phyloP scores from a whole-genome alignment of 2,329 filamentous ascomycete genomes.

The Penicillium sclerotigenum region DNA sequence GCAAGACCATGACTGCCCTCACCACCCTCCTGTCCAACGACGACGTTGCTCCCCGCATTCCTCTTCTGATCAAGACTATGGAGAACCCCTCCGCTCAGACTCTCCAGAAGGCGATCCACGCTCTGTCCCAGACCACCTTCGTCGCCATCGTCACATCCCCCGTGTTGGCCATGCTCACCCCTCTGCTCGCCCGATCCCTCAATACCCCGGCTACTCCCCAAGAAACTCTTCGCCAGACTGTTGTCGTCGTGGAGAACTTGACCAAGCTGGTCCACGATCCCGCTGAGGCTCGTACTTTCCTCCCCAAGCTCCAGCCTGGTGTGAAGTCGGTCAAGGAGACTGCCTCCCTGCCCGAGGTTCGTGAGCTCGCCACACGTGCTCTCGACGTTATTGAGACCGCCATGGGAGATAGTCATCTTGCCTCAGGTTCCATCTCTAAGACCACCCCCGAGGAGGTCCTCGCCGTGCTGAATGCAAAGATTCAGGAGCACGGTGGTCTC shows the following conservation, averaged over 20 bases:
- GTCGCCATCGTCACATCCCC: conserved; percentile 94
- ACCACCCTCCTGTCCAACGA: conserved; percentile 92
- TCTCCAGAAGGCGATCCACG: conserved; percentile 93
- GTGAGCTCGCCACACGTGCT: conserved; percentile 80
- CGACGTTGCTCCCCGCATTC: conserved; percentile 88
- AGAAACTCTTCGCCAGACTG: conserved; percentile 91
- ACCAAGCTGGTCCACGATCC: conserved; percentile 97
- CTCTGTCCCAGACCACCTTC: conserved; percentile 96
- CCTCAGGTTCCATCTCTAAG: conserved; percentile 58
- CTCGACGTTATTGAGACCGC: conserved; percentile 87
- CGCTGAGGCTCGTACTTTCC: conserved; percentile 87
- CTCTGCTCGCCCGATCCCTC: conserved; percentile 87
- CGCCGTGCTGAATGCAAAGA: conserved; percentile 69
- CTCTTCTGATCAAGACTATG: conserved; percentile 90
- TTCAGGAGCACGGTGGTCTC: conserved; percentile 66
- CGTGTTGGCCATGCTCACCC: conserved; percentile 88
- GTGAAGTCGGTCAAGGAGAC: conserved; percentile 83
- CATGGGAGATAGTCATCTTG: conserved; percentile 68
- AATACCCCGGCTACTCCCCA: conserved; percentile 89
- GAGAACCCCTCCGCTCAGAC: conserved; percentile 86
- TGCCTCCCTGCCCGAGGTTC: conserved; percentile 90
- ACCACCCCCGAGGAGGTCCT: conserved; percentile 67
- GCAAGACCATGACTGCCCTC: conserved; percentile 85
- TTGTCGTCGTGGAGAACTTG: conserved; percentile 95
- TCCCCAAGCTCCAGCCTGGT: conserved; percentile 91